Percentiles rank a stretch among this genome's conserved stretches.
Conservation (phyloP, 1,284 basidiomycete genomes). For the Leccinum laetum region DNA sequence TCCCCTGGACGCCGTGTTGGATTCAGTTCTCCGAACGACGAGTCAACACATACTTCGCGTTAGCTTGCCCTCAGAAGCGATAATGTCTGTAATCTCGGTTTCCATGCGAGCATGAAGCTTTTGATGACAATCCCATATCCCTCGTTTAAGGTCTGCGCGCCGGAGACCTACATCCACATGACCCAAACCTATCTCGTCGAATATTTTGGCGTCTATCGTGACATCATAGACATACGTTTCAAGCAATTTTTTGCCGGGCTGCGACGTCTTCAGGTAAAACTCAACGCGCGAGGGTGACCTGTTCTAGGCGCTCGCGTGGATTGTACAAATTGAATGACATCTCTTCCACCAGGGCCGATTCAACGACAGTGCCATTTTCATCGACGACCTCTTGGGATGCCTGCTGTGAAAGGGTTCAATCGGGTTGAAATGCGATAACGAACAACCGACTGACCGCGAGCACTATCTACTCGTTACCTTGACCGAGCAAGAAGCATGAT, state of each 20-base stretch:
- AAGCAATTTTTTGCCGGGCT: conserved; percentile 79
- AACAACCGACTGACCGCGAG: conserved; percentile 20
- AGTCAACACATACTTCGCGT: conserved; percentile 19
- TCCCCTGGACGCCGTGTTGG: conserved; percentile 9
- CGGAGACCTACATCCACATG: conserved; percentile 49
- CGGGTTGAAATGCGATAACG: neutral
- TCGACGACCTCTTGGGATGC: conserved; percentile 21
- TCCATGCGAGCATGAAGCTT: conserved; percentile 58
- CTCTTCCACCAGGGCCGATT: conserved; percentile 33
- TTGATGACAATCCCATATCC: conserved; percentile 92
- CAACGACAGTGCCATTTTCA: conserved; percentile 17
- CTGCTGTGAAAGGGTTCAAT: conserved; percentile 10
- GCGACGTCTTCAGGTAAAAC: conserved; percentile 65
- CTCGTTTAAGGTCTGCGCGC: conserved; percentile 61
- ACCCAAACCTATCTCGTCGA: conserved; percentile 60
- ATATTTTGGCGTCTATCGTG: conserved; percentile 66
- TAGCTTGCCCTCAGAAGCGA: conserved; percentile 37
- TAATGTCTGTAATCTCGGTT: conserved; percentile 56
- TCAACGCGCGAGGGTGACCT: conserved; percentile 61
- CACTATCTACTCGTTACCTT: neutral
- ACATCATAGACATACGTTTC: conserved; percentile 87
- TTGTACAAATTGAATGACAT: conserved; percentile 75
- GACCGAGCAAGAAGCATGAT: too few species aligned
- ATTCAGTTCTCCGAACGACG: neutral
- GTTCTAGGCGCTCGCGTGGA: conserved; percentile 64